These are phyloP conservation scores for Pseudocercospora musae DNA, from an alignment of 2,329 filamentous ascomycete genomes.

Conservation along the genomic window DNA sequence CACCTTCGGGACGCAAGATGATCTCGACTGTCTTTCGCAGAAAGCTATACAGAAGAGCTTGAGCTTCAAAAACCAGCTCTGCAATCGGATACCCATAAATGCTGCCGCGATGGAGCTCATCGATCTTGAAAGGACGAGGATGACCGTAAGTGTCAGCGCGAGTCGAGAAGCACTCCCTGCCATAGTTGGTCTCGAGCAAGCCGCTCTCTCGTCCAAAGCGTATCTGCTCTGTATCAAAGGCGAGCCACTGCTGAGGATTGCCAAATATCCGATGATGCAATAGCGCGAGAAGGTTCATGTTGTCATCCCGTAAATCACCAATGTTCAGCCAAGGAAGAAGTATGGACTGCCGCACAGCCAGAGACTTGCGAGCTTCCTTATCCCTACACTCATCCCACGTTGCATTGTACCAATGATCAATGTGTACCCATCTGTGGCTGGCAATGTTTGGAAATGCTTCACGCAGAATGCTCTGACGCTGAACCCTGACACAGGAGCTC, in stretches of 20 bases:
- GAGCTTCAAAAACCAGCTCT: conserved; percentile 5
- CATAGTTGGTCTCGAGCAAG: background rate
- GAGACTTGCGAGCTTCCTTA: background rate
- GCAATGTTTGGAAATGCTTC: background rate
- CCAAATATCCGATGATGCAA: background rate
- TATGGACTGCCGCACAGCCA: background rate
- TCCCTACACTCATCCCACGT: background rate
- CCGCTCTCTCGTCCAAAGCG: background rate
- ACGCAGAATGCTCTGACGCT: background rate
- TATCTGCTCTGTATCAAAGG: background rate
- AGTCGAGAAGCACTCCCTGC: background rate
- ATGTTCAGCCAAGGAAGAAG: background rate
- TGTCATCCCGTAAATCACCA: background rate
- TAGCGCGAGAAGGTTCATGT: background rate
- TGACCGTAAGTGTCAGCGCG: background rate
- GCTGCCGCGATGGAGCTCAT: conserved; percentile 2
- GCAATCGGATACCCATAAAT: conserved; percentile 6
- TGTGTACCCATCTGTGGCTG: background rate
- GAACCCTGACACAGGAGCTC: background rate
- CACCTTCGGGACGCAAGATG: background rate
- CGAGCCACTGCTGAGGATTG: background rate
- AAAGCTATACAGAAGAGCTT: conserved; percentile 2
- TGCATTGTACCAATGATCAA: background rate
- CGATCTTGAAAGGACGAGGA: background rate
- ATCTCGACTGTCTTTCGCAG: background rate